Base-by-base conservation (phyloP, 2,329 filamentous ascomycete genomes). In the Chaetomiaceae sp. region DNA sequence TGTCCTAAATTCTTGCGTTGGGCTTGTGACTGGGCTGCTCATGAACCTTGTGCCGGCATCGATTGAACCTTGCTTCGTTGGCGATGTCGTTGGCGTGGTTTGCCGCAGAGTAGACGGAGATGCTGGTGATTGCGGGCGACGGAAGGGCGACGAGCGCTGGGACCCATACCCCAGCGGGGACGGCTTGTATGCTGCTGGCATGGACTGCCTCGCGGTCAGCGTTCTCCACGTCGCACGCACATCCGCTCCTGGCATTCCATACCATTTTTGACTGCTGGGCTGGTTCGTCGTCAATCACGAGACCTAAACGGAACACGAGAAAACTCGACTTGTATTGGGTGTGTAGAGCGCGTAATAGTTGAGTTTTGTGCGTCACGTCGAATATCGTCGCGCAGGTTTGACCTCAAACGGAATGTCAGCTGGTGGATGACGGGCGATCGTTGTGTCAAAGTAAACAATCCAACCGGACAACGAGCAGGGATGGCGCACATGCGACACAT, bases 141-240 rank as follows among this genome's bases (percentile, higher is more conserved):
- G 75, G 61, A 84, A 84, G 11, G 80, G 80, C 41, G 80, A 84
- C 59, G 69, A 76, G 62, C 86, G 79, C n/a, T 46, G 45, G n/a
- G 84, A 83, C 54, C 81, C 81, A 66, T 84, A 86, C 50, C 83
- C 83, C 50, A 87, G 68, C 45, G 82, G 82, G 19, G 83, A 86
- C 12, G 83, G 82, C 64, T 86, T 86, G 66, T 84, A 87, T 47
- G 77, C 69, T 40, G 71, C 62, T 47, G 69, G 73, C 63, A 71
- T 75, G 63, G 71, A 74, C 79, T 76, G 61, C 12, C 38, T 12
- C 15, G 24, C 6, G 6, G 50, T 56, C 35, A 56, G 52, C 24
- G 14, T 11, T 26, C 12, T n/a, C 12, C 29, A 15, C 10, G 17
- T 22, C 9, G 15, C 24, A 17, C n/a, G n/a, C n/a, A n/a, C n/a